Evolutionary conservation across 2,329 filamentous ascomycete species (phyloP), one percentile per base, ranked within the genome.

Genomic region (Gaeumannomyces tritici): DNA sequence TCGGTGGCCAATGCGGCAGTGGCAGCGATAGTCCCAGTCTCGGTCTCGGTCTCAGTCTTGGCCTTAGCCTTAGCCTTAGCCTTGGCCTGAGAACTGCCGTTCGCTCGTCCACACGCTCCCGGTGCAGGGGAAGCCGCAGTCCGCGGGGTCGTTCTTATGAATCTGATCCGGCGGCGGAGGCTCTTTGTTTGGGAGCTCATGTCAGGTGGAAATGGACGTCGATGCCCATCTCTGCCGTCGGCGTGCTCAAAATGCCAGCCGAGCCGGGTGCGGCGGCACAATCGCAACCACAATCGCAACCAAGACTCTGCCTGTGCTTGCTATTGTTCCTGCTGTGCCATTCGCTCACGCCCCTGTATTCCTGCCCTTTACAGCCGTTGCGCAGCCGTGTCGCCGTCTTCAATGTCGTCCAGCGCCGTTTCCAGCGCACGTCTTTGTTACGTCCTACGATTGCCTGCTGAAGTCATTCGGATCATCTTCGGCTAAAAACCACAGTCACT

Each of bases 171-270:
- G 54, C 60, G 60, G 60, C 60, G 60, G 51, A 35, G 35, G 21
- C 35, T 61, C 54, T 61, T 61, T 61, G 60, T 57, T 29, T 42
- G 60, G n/a, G 54, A 29, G 31, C 51, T 42, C 60, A 61, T 61
- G 29, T 61, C 60, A 61, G 27, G 51, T 31, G 55, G 18, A 9
- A 28, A 35, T 35, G 51, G n/a, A 15, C 59, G n/a, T 26, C 26
- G 35, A n/a, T 54, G 59, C 59, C 58, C 47, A 60, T 61, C 55
- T 42, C 42, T 28, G 59, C 28, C 51, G 47, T 18, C 9, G 31
- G 18, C n/a, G n/a, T n/a, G 55, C 28, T 28, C 42, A 51, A n/a
- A 51, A 51, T 42, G 35, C 35, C 35, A 27, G 11, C 35, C 21
- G 26, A 27, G 11, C 35, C 21, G 26, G 4, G 11, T 6, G 35